Percentiles rank a stretch among this genome's conserved stretches.
These are phyloP conservation scores for Daedalea quercina DNA, from an alignment of 768 basidiomycete genomes.

Conservation along the genomic window DNA sequence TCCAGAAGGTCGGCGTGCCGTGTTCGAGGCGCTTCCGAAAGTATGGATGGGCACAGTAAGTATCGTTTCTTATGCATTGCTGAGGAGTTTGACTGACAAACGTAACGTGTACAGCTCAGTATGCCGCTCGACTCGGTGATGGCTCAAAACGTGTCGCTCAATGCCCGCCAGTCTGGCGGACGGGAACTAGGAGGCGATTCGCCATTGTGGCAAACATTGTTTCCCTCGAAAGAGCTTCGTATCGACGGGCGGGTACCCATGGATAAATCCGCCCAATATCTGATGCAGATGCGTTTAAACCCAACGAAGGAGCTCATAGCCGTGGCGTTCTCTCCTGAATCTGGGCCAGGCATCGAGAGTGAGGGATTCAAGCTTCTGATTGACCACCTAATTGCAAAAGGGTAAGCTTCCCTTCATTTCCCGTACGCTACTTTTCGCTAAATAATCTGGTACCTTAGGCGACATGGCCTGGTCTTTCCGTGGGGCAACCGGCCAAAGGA, in stretches of 20 bases:
- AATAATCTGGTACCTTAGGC: constrained; percentile 36
- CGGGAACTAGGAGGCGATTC: constrained; percentile 50
- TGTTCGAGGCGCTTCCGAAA: constrained; percentile 47
- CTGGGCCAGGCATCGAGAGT: constrained; percentile 31
- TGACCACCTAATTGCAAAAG: constrained; percentile 65
- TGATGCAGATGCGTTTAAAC: constrained; percentile 74
- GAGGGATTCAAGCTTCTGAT: constrained; percentile 50
- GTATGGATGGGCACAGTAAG: constrained; percentile 77
- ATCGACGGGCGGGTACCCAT: constrained; percentile 84
- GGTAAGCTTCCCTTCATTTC: constrained; percentile 40
- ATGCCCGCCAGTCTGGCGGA: constrained; percentile 79
- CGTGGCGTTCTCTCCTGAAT: constrained; percentile 58
- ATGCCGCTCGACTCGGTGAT: constrained; percentile 76
- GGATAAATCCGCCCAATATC: constrained; percentile 68
- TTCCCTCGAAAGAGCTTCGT: constrained; percentile 60
- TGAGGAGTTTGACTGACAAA: constrained; percentile 8
- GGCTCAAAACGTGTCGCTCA: constrained; percentile 57
- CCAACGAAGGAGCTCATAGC: constrained; percentile 73
- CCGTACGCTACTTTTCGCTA: constrained; percentile 2
- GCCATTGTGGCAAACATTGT: constrained; percentile 67
- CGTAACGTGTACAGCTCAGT: constrained; percentile 42
- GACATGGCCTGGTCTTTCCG: constrained; percentile 81
- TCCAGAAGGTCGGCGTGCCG: constrained; percentile 37
- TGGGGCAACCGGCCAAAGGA: constrained; percentile 77
- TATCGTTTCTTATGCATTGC: constrained; percentile 4